Percentiles rank a stretch among this genome's conserved stretches.
Conservation (phyloP, 345 rosid species). For the Populus simonii region DNA sequence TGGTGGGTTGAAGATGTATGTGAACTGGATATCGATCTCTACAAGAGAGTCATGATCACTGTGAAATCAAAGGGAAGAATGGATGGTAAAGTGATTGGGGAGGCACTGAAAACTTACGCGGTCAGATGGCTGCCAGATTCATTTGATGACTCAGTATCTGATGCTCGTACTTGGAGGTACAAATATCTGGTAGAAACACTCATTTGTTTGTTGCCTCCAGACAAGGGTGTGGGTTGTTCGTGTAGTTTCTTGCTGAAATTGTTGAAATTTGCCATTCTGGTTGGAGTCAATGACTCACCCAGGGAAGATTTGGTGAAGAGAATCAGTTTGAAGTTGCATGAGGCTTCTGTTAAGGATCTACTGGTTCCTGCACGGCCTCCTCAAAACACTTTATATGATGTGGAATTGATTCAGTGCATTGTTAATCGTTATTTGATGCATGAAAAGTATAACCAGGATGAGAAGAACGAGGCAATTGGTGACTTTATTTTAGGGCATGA, state of each 20-base stretch:
- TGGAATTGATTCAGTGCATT: constrained; percentile 59
- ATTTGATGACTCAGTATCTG: constrained; percentile 49
- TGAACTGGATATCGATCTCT: constrained; percentile 76
- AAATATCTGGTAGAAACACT: constrained; percentile 67
- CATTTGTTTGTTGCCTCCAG: constrained; percentile 61
- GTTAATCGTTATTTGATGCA: constrained; percentile 42
- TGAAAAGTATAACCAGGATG: constrained; percentile 39
- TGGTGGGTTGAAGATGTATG: constrained; percentile 98
- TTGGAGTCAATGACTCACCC: constrained; percentile 48
- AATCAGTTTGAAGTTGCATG: constrained; percentile 60
- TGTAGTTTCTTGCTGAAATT: constrained; percentile 83
- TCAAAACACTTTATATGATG: constrained; percentile 49
- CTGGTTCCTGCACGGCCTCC: constrained; percentile 50
- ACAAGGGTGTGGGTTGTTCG: constrained; percentile 51
- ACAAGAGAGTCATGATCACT: constrained; percentile 56
- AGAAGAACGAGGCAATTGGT: constrained; percentile 32
- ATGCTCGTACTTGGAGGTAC: constrained; percentile 40
- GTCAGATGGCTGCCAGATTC: constrained; percentile 82
- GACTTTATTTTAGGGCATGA: constrained; percentile 42
- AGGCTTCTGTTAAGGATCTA: constrained; percentile 70
- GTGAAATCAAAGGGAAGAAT: constrained; percentile 78
- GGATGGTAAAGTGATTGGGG: constrained; percentile 60
- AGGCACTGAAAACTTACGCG: constrained; percentile 72
- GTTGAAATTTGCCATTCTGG: constrained; percentile 60
- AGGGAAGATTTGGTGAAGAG: constrained; percentile 56